Evolutionary conservation across 1,139 yeast genomes (phyloP).

Genomic region (Pichiaceae sp.): DNA sequence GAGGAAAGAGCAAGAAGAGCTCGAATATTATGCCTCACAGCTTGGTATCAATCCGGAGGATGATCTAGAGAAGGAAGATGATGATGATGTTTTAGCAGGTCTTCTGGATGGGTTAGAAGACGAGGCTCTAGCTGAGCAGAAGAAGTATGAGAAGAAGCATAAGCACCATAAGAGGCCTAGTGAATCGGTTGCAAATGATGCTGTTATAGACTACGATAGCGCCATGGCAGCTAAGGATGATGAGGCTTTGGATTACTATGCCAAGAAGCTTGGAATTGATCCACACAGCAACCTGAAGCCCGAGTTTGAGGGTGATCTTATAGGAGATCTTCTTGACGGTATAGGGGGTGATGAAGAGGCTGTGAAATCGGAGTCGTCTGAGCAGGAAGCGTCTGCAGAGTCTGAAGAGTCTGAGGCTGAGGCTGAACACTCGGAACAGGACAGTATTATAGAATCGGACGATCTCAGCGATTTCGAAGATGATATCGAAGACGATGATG

Average conservation of each 20-base stretch:
- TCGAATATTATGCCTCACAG: slow-evolving; percentile 75
- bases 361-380: slow-evolving; percentile 41
- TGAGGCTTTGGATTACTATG: slow-evolving; percentile 74
- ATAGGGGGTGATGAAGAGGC: slow-evolving; percentile 22
- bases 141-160: slow-evolving; percentile 4
- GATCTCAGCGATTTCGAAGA: slow-evolving; percentile 4
- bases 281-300: slow-evolving; percentile 15
- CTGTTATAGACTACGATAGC: slow-evolving; percentile 24
- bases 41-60: slow-evolving; percentile 37
- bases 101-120: slow-evolving; percentile 43
- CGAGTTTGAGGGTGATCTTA: slow-evolving; percentile 21
- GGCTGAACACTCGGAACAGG: background rate
- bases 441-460: background rate
- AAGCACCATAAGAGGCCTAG: slow-evolving; percentile 5
- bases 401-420: slow-evolving; percentile 1
- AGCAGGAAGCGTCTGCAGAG: background rate
- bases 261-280: slow-evolving; percentile 60
- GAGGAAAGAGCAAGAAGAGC: slow-evolving; percentile 58
- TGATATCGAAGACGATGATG: slow-evolving; percentile 24
- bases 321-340: slow-evolving; percentile 40
- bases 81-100: slow-evolving; percentile 24
- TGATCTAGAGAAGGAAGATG: slow-evolving; percentile 12
- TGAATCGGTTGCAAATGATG: too few relatives aligned
- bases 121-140: background rate
- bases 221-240: slow-evolving; percentile 56